These are phyloP conservation scores for Actinomortierella wolfii DNA, from an alignment of 371 early-diverging fungal species.

Conservation along the genomic window DNA sequence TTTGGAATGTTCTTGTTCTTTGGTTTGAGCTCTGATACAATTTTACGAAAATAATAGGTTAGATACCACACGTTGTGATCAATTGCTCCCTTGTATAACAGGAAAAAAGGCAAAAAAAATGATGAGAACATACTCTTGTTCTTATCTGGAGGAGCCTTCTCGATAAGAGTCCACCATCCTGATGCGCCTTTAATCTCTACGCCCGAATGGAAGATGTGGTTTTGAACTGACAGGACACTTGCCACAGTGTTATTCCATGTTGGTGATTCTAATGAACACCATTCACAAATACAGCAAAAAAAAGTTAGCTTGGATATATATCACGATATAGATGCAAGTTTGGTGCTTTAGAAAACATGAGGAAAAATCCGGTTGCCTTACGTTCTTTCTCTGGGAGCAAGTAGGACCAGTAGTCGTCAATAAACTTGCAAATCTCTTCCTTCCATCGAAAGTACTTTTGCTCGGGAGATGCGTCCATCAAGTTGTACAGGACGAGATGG, in stretches of 20 bases:
- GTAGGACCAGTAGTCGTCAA: conserved; percentile 79
- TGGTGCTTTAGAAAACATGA: conserved; percentile 48
- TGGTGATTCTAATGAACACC: conserved; percentile 29
- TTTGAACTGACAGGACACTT: conserved; percentile 79
- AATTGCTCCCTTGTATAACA: too few relatives aligned
- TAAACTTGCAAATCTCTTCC: conserved; percentile 81
- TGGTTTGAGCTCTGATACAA: conserved; percentile 29
- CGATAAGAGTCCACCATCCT: conserved; percentile 67
- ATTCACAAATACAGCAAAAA: not conserved
- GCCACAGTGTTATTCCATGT: conserved; percentile 56
- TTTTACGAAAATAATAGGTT: not conserved
- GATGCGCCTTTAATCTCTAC: conserved; percentile 66
- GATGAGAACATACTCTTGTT: conserved; percentile 31
- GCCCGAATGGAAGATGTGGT: conserved; percentile 76
- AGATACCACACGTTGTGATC: too few relatives aligned
- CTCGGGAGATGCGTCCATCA: conserved; percentile 62
- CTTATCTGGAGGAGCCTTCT: conserved; percentile 55
- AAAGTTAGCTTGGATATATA: conserved; percentile 50
- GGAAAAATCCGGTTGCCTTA: conserved; percentile 31
- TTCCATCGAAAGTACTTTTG: conserved; percentile 80
- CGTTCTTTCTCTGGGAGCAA: conserved; percentile 69
- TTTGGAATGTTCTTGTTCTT: conserved; percentile 34
- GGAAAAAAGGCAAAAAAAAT: not conserved
- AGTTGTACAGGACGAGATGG: conserved; percentile 75
- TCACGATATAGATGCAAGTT: too few relatives aligned